Conservation (phyloP, 1,139 yeast genomes). For the Arxiozyma telluris region DNA sequence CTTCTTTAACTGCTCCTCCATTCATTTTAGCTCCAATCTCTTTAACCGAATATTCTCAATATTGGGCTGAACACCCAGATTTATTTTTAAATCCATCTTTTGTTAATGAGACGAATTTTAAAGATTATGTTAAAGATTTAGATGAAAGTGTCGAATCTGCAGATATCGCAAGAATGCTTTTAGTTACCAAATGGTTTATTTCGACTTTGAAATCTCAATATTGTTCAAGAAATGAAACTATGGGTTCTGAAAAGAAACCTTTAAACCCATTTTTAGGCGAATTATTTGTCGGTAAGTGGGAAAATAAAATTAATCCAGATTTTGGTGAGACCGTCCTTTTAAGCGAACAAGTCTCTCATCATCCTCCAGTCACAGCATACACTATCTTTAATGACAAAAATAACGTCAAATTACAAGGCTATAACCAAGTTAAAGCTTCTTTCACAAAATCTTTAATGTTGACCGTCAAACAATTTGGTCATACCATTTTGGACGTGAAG, state of each 20-base stretch:
- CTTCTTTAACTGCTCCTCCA: conserved; percentile 96
- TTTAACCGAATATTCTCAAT: conserved; percentile 81
- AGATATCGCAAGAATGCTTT: conserved; percentile 46
- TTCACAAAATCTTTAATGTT: conserved; percentile 55
- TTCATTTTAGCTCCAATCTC: conserved; percentile 89
- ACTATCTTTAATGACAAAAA: conserved; percentile 64
- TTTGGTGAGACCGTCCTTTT: conserved; percentile 67
- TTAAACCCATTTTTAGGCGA: conserved; percentile 92
- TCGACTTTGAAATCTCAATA: conserved; percentile 88
- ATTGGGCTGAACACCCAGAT: conserved; percentile 88
- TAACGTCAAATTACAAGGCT: conserved; percentile 69
- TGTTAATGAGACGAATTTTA: conserved; percentile 32
- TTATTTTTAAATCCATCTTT: conserved; percentile 63
- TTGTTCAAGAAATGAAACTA: conserved; percentile 80
- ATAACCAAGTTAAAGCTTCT: conserved; percentile 79
- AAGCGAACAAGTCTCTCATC: conserved; percentile 91
- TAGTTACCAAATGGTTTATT: conserved; percentile 84
- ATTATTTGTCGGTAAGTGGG: conserved; percentile 83
- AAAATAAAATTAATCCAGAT: conserved; percentile 38
- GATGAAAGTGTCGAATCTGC: conserved; percentile 31
- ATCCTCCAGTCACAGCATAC: conserved; percentile 92
- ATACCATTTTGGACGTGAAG: conserved; percentile 61
- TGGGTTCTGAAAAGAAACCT: conserved; percentile 94
- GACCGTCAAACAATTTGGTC: conserved; percentile 86
- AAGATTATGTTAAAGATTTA: conserved; percentile 27